Conservation (phyloP, 2,329 filamentous ascomycete species). For the Exserohilum turcica region DNA sequence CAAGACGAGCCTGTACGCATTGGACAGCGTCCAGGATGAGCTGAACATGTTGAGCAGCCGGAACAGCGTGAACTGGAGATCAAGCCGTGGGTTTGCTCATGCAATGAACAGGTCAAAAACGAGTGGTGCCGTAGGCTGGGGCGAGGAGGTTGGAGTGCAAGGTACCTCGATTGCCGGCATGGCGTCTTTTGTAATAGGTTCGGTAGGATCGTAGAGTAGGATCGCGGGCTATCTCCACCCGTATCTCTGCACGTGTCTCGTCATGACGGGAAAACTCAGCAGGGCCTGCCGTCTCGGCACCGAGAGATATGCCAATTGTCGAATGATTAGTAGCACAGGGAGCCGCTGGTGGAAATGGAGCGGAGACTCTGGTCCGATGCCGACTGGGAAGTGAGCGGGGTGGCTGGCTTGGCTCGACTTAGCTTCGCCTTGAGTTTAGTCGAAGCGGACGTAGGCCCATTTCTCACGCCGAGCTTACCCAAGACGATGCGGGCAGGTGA, state of each 20-base stretch:
- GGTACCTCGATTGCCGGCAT: not conserved
- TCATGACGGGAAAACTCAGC: conserved; percentile 14
- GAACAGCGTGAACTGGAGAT: not conserved
- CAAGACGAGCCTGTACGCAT: conserved; percentile 11
- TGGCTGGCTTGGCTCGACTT: conserved; percentile 28
- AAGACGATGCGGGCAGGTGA: not conserved
- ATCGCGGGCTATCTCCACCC: conserved; percentile 7
- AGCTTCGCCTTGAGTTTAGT: conserved; percentile 5
- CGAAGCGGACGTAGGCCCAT: not conserved
- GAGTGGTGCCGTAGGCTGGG: not conserved
- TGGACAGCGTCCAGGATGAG: conserved; percentile 4
- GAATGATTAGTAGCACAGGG: not conserved
- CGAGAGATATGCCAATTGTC: conserved; percentile 12
- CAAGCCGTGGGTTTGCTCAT: conserved; percentile 2
- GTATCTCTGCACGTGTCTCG: conserved; percentile 2
- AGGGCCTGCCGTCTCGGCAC: conserved; percentile 10
- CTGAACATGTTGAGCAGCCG: conserved; percentile 1
- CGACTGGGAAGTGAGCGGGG: conserved; percentile 23
- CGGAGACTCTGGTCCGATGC: conserved; percentile 20
- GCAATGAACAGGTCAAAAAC: conserved; percentile 5
- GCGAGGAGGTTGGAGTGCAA: not conserved
- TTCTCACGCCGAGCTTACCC: not conserved
- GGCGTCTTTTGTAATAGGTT: conserved; percentile 8
- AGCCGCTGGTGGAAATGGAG: conserved; percentile 12
- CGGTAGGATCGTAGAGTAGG: not conserved